Percentiles rank a stretch among this genome's conserved stretches.
Conservation (phyloP, 2,329 filamentous ascomycete genomes). For the Pyrenochaeta sp. region DNA sequence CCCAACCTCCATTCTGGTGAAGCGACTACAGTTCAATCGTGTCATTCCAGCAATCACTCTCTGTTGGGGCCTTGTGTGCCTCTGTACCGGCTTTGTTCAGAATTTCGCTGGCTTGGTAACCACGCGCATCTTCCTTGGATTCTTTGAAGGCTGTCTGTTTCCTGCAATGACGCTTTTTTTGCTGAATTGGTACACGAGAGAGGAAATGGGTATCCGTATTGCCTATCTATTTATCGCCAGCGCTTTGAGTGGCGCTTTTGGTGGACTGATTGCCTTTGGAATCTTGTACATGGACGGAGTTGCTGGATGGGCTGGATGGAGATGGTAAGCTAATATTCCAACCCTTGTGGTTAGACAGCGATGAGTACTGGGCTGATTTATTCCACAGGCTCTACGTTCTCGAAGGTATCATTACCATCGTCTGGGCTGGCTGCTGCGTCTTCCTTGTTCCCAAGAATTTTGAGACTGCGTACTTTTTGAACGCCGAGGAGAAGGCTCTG, state of each 20-base stretch:
- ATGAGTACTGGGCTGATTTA: not conserved
- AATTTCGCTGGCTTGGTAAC: conserved; percentile 30
- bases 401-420: conserved; percentile 40
- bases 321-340: conserved; percentile 32
- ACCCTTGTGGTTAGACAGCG: too few species aligned
- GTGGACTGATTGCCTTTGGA: conserved; percentile 37
- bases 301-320: conserved; percentile 31
- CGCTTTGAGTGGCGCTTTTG: conserved; percentile 36
- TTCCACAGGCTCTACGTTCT: conserved; percentile 39
- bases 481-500: conserved; percentile 36
- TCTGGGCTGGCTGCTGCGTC: conserved; percentile 37
- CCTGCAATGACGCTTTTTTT: conserved; percentile 40
- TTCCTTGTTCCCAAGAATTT: conserved; percentile 42
- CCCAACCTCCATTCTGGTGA: conserved; percentile 41
- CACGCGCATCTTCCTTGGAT: conserved; percentile 32
- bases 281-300: conserved; percentile 41
- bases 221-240: conserved; percentile 40
- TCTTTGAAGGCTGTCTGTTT: conserved; percentile 45
- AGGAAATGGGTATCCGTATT: conserved; percentile 38
- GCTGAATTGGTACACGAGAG: conserved; percentile 42
- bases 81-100: conserved; percentile 30
- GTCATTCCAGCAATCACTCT: conserved; percentile 58
- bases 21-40: conserved; percentile 43
- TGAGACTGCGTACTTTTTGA: conserved; percentile 44
- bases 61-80: conserved; percentile 57